phyloP scores from a whole-genome alignment of 1,284 basidiomycete genomes.

The Cryptococcus floricola region DNA sequence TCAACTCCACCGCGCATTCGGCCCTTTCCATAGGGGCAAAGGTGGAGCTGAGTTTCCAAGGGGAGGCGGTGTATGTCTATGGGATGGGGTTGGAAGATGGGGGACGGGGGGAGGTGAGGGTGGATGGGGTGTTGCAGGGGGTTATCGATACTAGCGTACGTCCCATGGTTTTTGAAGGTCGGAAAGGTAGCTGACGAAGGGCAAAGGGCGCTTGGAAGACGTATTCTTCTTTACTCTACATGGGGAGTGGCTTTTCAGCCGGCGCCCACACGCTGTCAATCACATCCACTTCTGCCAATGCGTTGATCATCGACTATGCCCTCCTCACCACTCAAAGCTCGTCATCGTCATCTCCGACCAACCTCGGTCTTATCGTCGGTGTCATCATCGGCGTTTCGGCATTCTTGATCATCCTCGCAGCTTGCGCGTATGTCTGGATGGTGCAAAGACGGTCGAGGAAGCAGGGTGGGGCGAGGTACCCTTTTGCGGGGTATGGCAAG shows the following conservation, averaged over 20 bases:
- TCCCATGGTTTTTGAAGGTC: not conserved
- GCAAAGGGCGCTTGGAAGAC: slow-evolving; percentile 23
- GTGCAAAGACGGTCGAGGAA: not conserved
- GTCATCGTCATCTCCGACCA: not conserved
- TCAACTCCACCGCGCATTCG: not conserved
- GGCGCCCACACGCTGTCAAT: slow-evolving; percentile 21
- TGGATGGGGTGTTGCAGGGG: slow-evolving; percentile 20
- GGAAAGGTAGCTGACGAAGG: not conserved
- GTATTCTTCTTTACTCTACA: slow-evolving; percentile 29
- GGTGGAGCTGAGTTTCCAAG: slow-evolving; percentile 7
- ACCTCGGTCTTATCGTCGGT: slow-evolving; percentile 5
- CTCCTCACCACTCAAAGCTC: slow-evolving; percentile 9
- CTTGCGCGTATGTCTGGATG: slow-evolving; percentile 11
- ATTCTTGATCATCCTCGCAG: slow-evolving; percentile 17
- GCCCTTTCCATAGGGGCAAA: slow-evolving; percentile 1
- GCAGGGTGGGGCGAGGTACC: not conserved
- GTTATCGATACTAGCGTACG: slow-evolving; percentile 20
- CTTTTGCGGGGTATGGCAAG: not conserved
- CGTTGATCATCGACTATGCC: slow-evolving; percentile 33
- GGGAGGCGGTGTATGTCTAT: slow-evolving; percentile 24
- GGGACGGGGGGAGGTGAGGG: slow-evolving; percentile 14
- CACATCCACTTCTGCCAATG: slow-evolving; percentile 16
- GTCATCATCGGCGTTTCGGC: slow-evolving; percentile 15
- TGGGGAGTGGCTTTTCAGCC: slow-evolving; percentile 19
- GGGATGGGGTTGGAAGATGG: slow-evolving; percentile 18